A percentile compares a stretch with the other conserved stretches of the same genome.
Conservation (phyloP, 805 yeast species). For the Yamadazyma sp. region DNA sequence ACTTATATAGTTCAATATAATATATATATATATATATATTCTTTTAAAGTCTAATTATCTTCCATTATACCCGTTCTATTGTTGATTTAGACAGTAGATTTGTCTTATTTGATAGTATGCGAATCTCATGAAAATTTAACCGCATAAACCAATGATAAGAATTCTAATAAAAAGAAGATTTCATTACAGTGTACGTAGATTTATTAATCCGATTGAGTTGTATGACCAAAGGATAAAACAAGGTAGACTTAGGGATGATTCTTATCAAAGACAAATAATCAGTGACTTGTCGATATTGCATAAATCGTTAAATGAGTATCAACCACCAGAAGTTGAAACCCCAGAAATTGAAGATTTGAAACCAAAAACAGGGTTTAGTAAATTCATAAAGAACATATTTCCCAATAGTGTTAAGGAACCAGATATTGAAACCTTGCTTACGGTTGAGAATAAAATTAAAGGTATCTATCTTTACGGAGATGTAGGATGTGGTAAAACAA, state of each 20-base stretch:
- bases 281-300: constrained; percentile 60
- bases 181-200: neutral
- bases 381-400: constrained; percentile 21
- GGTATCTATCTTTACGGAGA: constrained; percentile 96
- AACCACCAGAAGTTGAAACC: constrained; percentile 56
- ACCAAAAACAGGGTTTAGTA: constrained; percentile 46
- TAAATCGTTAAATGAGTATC: constrained; percentile 48
- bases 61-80: too few species aligned
- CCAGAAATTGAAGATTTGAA: constrained; percentile 52
- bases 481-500: constrained; percentile 98
- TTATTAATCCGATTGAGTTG: constrained; percentile 31
- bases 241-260: constrained; percentile 65
- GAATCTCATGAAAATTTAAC: neutral
- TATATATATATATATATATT: too few species aligned
- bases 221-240: constrained; percentile 47
- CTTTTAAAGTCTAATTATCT: too few species aligned
- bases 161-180: neutral
- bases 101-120: too few species aligned
- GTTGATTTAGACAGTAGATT: too few species aligned
- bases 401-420: constrained; percentile 9
- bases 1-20: too few species aligned
- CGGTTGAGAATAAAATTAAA: constrained; percentile 44
- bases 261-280: constrained; percentile 74
- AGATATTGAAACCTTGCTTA: constrained; percentile 10
- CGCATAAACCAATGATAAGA: neutral